These are phyloP conservation scores for Arabidopsis thaliana DNA, from an alignment of 345 rosid genomes.

Conservation along the genomic window TAIR10.1 NC_003074.8:5911001-5911500, in stretches of 20 bases:
- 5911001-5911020: conserved; percentile 2
- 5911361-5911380: conserved; percentile 54
- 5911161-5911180: conserved; percentile 87
- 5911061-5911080: conserved; percentile 22
- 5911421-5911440: conserved; percentile 43
- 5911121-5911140: conserved; percentile 78
- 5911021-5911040: neutral
- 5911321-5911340: neutral
- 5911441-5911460: conserved; percentile 54
- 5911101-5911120: conserved; percentile 51
- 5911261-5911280: neutral
- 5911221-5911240: conserved; percentile 33
- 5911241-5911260: conserved; percentile 13
- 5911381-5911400: conserved; percentile 28
- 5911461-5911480: conserved; percentile 80
- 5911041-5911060: conserved; percentile 15
- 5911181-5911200: conserved; percentile 86
- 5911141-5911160: conserved; percentile 88
- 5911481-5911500: conserved; percentile 82
- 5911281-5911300: conserved; percentile 11
- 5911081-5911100: neutral
- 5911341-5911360: conserved; percentile 16
- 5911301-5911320: conserved; percentile 18
- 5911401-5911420: conserved; percentile 35
- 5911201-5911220: conserved; percentile 66